Evolutionary conservation across 2,329 filamentous ascomycete species (phyloP).

Genomic region (Fusarium sp.): DNA sequence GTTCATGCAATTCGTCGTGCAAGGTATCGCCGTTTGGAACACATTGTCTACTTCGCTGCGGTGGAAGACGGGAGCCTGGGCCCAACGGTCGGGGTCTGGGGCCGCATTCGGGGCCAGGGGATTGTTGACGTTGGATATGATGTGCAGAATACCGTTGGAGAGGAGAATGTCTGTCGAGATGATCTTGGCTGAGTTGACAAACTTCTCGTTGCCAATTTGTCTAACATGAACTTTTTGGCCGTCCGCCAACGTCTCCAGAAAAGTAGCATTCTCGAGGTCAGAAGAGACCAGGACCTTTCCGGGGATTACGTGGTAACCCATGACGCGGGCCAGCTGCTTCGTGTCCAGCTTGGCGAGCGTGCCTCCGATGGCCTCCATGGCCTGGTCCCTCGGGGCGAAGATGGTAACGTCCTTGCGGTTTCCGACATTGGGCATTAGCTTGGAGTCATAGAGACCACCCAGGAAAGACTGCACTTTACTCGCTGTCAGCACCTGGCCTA

Average conservation of each 20-base stretch:
- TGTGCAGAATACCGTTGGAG: slow-evolving; percentile 72
- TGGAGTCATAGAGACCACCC: slow-evolving; percentile 52
- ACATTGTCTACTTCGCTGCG: slow-evolving; percentile 63
- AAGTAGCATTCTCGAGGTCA: slow-evolving; percentile 52
- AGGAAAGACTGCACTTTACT: slow-evolving; percentile 61
- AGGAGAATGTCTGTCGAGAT: slow-evolving; percentile 68
- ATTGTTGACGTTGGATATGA: slow-evolving; percentile 69
- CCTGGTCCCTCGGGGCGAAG: slow-evolving; percentile 74
- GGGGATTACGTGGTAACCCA: slow-evolving; percentile 77
- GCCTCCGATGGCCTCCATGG: slow-evolving; percentile 71
- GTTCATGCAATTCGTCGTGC: slow-evolving; percentile 55
- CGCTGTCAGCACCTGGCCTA: slow-evolving; percentile 67
- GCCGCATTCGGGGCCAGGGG: slow-evolving; percentile 54
- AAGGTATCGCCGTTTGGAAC: slow-evolving; percentile 62
- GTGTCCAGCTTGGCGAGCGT: slow-evolving; percentile 63
- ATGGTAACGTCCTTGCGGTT: slow-evolving; percentile 67
- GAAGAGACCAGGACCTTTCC: slow-evolving; percentile 68
- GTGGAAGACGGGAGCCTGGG: slow-evolving; percentile 68
- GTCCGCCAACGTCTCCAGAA: slow-evolving; percentile 54
- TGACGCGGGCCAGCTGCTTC: slow-evolving; percentile 65
- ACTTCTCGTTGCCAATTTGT: slow-evolving; percentile 62
- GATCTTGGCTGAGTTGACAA: slow-evolving; percentile 69
- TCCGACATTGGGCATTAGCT: slow-evolving; percentile 60
- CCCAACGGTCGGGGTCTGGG: slow-evolving; percentile 57
- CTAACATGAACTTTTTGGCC: slow-evolving; percentile 57